Base-by-base conservation (phyloP, 352 stramenopile species). In the Pythium vanterpoolii region DNA sequence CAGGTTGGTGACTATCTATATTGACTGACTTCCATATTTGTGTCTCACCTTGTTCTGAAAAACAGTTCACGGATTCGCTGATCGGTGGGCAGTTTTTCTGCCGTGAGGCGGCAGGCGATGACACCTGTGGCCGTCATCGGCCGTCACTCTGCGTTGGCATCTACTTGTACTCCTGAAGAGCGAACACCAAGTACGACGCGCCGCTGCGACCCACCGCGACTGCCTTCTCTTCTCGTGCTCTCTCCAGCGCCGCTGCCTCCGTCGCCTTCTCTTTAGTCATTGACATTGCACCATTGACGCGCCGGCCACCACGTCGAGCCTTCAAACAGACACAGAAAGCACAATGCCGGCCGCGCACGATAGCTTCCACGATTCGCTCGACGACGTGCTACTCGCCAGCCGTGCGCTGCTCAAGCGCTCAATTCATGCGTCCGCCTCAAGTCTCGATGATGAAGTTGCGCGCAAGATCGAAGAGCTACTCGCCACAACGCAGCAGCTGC, bases 401-500 rank as follows among this genome's bases (percentile, higher is more conserved):
- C 62, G 56, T 4, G 43, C 38, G 43, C 27, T 62, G 62, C 62
- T 61, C 56, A 65, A 65, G 56, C 36, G 38, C 13, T 51, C 39
- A 14, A 28, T 40, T 11, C 51, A 56, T 38, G 59, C 59, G 10
- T 19, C 47, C 16, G n/a, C 34, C 21, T 21, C 43, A 21, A 50
- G 36, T 44, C 34, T 57, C 47, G 18, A 9, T 3, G 8, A 24
- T 23, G 30, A 36, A 38, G 44, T 62, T 43, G 49, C 50, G 18
- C 42, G 28, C 27, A 62, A 65, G 38, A 44, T 65, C 16, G 51
- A 70, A 14, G 56, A 70, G 45, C 30, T 70, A 39, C 38, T 55
- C 34, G 62, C 56, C 1, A 56, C 56, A 38, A 21, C 57, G 21
- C 44, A 50, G 1, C 40, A 79, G 51, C 45, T 89, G n/a, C 66